Evolutionary conservation across 768 basidiomycete genomes (phyloP), one percentile per base, ranked within the genome.

Genomic region (Hygrocybe punicea): DNA sequence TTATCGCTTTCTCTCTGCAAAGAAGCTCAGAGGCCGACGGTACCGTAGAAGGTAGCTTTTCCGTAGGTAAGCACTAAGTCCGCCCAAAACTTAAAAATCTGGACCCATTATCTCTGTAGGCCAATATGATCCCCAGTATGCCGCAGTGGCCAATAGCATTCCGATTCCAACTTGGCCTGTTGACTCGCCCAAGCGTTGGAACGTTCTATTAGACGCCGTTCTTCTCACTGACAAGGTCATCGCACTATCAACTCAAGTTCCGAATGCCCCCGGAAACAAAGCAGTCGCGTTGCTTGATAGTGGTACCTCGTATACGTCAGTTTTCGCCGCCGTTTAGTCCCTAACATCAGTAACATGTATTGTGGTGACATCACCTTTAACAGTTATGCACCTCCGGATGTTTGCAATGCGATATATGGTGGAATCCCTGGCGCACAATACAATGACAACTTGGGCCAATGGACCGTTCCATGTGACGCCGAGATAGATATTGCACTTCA

Each of bases 401-500:
- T 87, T 23, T 84, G 82, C 57, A 73, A 85, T 51, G 81, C 86
- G 10, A 89, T 93, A 55, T 93, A 93, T 63, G 75, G 83, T 33
- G 71, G 74, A 39, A 69, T 90, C 45, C 54, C 78, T n/a, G 90
- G 87, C 36, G 89, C 91, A 11, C 61, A 68, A 6, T 89, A 77
- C 62, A 78, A 84, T 64, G 21, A 78, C 9, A 55, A 60, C 24
- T 66, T 79, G 11, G 82, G 82, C 6, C 81, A 84, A 65, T 93
- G 90, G 90, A 58, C 69, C 14, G 81, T 93, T 16, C 92, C 92
- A 23, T 93, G 91, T 66, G 71, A 78, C 53, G 73, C 75, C 40
- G 90, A 93, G 68, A 80, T 93, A 50, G 83, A 91, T 60, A 81
- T 92, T 69, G 89, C 90, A 1, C 71, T 93, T 45, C 89, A 91